phyloP scores from a whole-genome alignment of 2,329 filamentous ascomycete genomes.

The Cladosporium halotolerans region DNA sequence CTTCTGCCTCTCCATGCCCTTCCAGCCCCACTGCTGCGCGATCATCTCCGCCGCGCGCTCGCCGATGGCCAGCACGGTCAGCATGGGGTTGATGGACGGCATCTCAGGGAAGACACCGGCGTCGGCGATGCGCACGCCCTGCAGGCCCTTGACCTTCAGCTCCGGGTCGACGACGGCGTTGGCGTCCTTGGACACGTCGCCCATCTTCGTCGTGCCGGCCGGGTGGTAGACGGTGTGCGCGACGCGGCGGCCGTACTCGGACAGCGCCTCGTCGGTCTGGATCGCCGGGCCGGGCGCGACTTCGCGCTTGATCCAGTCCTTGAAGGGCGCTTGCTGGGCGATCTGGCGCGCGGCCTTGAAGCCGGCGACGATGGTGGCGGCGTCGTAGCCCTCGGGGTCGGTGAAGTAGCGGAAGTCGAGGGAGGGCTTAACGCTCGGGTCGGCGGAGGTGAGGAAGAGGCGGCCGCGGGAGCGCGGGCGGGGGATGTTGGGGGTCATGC shows the following conservation, averaged over 20 bases:
- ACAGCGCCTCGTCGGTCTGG: slow-evolving; percentile 72
- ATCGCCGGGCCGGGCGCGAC: slow-evolving; percentile 69
- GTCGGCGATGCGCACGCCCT: slow-evolving; percentile 72
- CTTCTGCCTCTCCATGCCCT: slow-evolving; percentile 47
- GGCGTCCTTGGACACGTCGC: slow-evolving; percentile 60
- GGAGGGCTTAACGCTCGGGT: slow-evolving; percentile 71
- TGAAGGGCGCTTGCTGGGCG: slow-evolving; percentile 69
- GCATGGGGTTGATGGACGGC: slow-evolving; percentile 81
- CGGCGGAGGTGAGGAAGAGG: slow-evolving; percentile 68
- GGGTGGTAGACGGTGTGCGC: slow-evolving; percentile 91
- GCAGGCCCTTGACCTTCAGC: slow-evolving; percentile 65
- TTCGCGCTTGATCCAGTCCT: slow-evolving; percentile 75
- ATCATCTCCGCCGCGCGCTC: slow-evolving; percentile 82
- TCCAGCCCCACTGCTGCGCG: slow-evolving; percentile 65
- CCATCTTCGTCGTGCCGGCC: slow-evolving; percentile 86
- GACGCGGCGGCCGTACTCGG: slow-evolving; percentile 71
- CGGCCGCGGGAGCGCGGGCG: slow-evolving; percentile 71
- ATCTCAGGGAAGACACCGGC: slow-evolving; percentile 86
- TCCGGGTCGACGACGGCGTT: slow-evolving; percentile 74
- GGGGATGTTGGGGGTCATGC: slow-evolving; percentile 89
- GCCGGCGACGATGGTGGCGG: slow-evolving; percentile 71
- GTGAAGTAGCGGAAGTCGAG: slow-evolving; percentile 89
- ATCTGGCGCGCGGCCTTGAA: slow-evolving; percentile 72
- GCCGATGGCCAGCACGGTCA: slow-evolving; percentile 77
- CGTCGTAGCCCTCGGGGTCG: slow-evolving; percentile 77